Base-by-base conservation (phyloP, 2,329 filamentous ascomycete species). In the Cephalotrichum gorgonifer region DNA sequence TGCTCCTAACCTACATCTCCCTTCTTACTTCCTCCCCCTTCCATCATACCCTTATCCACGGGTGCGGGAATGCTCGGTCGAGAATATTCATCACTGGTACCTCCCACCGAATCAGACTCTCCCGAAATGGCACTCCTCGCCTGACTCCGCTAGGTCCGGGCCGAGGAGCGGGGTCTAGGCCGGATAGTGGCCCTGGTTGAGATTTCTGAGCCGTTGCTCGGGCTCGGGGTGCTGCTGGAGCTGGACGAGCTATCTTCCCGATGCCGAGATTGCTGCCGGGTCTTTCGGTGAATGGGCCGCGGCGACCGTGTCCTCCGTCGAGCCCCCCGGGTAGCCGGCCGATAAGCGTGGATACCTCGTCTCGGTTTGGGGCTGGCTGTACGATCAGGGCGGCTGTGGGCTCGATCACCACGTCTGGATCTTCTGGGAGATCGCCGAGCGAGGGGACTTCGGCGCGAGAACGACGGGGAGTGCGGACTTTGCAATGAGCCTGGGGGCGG, bases 101-200 rank as follows among this genome's bases (percentile, higher is more conserved):
- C 31, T 6, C 25, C 30, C 9, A 30, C 39, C 4, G 46, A 48
- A 4, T 23, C 46, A 25, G 38, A 48, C 20, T 48, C 46, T 28
- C 46, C 46, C 38, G 46, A 48, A 25, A 48, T 42, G 15, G 46
- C 46, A 11, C 25, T 27, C 17, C 46, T 27, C 26, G 46, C 46
- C 35, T 27, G 46, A 27, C 46, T 30, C n/a, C 46, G 7, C 46
- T 41, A 48, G 20, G 35, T 41, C 38, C 46, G 26, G 28, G 31
- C 46, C 35, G 46, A 42, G 46, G n/a, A 23, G 15, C 38, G 15
- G 26, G 35, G 23, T 23, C 25, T 9, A 8, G 26, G n/a, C 17
- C 46, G 22, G 43, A 30, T 26, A 9, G 7, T 9, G 20, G 23
- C 41, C 41, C 22, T 12, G 12, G 41, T 43, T 11, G 41, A 43